Evolutionary conservation across 2,329 filamentous ascomycete species (phyloP).

Genomic region (Cladophialophora bantiana): DNA sequence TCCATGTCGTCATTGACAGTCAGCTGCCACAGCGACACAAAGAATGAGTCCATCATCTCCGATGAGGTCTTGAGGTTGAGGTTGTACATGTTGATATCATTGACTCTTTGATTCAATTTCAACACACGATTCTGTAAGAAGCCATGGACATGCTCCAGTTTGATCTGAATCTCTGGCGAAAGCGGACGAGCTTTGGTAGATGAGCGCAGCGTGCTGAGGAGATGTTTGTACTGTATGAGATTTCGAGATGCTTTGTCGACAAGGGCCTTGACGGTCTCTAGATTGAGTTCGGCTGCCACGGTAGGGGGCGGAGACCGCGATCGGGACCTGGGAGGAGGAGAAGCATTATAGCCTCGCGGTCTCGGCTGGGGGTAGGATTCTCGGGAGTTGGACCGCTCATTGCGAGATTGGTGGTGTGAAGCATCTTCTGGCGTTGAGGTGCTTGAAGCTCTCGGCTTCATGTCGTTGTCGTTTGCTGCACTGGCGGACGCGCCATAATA

Average conservation of each 20-base stretch:
- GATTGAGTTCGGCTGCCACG: conserved; percentile 2
- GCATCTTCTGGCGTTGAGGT: neutral
- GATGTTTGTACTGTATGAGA: conserved; percentile 1
- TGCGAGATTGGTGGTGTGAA: neutral
- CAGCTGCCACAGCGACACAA: neutral
- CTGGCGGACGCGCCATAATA: neutral
- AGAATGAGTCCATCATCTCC: neutral
- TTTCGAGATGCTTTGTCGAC: neutral
- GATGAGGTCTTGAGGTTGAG: neutral
- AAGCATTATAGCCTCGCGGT: neutral
- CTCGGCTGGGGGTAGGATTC: neutral
- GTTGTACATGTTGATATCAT: conserved; percentile 3
- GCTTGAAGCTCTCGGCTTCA: neutral
- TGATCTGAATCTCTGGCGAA: neutral
- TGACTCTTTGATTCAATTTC: conserved; percentile 4
- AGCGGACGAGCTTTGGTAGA: neutral
- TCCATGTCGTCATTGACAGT: neutral
- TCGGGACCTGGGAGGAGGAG: neutral
- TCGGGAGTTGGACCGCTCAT: neutral
- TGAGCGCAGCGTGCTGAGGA: neutral
- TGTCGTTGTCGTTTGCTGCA: neutral
- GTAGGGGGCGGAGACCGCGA: neutral
- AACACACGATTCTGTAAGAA: neutral
- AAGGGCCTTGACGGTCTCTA: neutral
- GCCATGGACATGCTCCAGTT: conserved; percentile 3